These are phyloP conservation scores for Hirschfeldia incana DNA, from an alignment of 345 rosid genomes.

Conservation along the genomic window DNA sequence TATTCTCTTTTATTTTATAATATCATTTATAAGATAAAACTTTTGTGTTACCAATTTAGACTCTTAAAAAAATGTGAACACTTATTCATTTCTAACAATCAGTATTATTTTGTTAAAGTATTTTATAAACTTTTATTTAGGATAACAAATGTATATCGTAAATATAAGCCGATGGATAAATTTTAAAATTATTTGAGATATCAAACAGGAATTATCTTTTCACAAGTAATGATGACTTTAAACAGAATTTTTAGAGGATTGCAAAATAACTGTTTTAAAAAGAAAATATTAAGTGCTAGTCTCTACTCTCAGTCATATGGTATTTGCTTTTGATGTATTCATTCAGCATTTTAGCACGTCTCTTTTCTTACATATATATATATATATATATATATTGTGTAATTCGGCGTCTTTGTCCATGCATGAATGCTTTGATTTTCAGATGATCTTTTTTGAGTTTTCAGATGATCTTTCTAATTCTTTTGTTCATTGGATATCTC, in stretches of 20 bases:
- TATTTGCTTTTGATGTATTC: background rate
- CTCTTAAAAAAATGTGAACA: background rate
- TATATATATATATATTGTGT: too few species aligned
- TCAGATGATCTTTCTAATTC: background rate
- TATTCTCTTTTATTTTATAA: background rate
- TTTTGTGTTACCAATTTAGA: too few species aligned
- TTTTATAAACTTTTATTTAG: too few species aligned
- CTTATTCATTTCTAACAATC: background rate
- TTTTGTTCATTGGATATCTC: background rate
- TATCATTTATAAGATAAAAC: background rate
- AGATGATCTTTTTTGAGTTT: background rate
- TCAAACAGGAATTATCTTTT: background rate
- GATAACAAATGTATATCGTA: too few species aligned
- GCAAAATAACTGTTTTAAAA: background rate
- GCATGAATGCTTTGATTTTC: background rate
- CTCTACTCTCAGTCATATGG: background rate
- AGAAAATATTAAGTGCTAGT: background rate
- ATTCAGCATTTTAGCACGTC: background rate
- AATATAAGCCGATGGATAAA: too few species aligned
- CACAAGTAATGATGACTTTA: background rate
- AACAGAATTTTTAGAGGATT: background rate
- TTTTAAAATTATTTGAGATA: too few species aligned
- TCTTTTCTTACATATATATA: background rate
- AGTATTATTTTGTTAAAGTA: too few species aligned
- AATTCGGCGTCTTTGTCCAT: slow-evolving; percentile 1